Evolutionary conservation across 495 filamentous ascomycete species (phyloP), one percentile per base, ranked within the genome.

Genomic region (Hyphodiscus hymeniophilus): DNA sequence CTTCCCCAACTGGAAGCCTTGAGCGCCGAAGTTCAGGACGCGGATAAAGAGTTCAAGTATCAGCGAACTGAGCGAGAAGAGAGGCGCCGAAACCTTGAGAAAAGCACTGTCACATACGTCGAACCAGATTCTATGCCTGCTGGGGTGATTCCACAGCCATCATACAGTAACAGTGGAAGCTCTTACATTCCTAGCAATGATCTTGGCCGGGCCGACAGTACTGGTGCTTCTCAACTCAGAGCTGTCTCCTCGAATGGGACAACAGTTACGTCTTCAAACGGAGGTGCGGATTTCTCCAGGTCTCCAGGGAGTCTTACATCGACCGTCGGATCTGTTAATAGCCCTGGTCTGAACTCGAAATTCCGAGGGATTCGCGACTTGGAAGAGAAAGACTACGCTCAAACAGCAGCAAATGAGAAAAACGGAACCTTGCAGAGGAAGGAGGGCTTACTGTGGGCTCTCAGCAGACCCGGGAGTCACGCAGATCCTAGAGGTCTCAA

Each of bases 1-100:
- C 72, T 89, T 17, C 92, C 92, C 3, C 89, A 96, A 57, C 72
- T 99, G 15, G 87, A 97, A 51, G 94, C 92, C n/a, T 70, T 99
- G 33, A 85, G 84, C 33, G 75, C 75, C 48, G 91, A 96, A 64
- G 92, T 99, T 20, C 78, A 77, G 42, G 87, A 90, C 47, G 87
- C 89, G 3, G 89, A 95, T 55, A 95, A 96, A 62, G 89, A 95
- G 63, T 99, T 87, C 58, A 88, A 95, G 55, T 85, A 96, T 38
- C 84, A 95, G 59, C 73, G 90, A 46, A 89, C 87, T 7, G 92
- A 97, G 57, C 75, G 94, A 28, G 92, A 97, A 62, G 90, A 95
- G 62, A 94, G 95, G 67, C 76, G 92, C 50, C 73, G 92, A 47
- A 73, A 80, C 5, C 63, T 99, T 15, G 92, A 99, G 64, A 95